Percentiles rank a stretch among this genome's conserved stretches.
phyloP scores from a whole-genome alignment of 2,329 filamentous ascomycete genomes.

The Cladosporium sp. region DNA sequence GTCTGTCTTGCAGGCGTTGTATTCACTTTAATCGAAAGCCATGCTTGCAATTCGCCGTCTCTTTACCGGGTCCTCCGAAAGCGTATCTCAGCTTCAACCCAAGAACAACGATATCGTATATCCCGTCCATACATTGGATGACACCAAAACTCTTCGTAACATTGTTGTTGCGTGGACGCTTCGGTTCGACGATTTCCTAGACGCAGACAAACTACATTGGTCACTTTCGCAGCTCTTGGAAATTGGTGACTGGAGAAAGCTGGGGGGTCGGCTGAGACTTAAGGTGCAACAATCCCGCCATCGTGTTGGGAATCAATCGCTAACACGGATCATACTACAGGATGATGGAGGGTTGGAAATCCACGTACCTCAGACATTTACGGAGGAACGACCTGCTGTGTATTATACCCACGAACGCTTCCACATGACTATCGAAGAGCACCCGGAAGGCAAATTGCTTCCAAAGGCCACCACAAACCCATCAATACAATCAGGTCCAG shows the following conservation, averaged over 20 bases:
- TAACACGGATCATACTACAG: background rate
- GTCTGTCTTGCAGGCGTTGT: no score
- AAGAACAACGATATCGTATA: background rate
- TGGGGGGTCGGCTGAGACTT: conserved; percentile 5
- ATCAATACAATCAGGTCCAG: background rate
- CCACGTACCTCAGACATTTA: background rate
- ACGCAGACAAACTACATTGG: conserved; percentile 8
- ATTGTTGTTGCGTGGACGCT: conserved; percentile 9
- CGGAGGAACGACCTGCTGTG: background rate
- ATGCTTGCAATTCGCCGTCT: no score
- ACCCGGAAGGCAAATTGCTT: background rate
- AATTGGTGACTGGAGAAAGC: conserved; percentile 9
- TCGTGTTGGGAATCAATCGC: background rate
- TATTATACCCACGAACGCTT: background rate
- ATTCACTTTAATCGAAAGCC: no score
- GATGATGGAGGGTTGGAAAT: background rate
- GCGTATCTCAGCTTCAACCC: background rate
- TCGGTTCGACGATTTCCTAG: conserved; percentile 15
- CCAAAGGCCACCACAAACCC: background rate
- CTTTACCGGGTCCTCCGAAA: no score
- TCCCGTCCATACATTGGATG: background rate
- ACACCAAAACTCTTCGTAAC: conserved; percentile 2
- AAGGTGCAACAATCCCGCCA: background rate
- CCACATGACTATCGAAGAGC: background rate
- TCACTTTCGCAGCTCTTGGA: conserved; percentile 1